These are phyloP conservation scores for Alloascoidea africana DNA, from an alignment of 805 yeast genomes.

Conservation along the genomic window DNA sequence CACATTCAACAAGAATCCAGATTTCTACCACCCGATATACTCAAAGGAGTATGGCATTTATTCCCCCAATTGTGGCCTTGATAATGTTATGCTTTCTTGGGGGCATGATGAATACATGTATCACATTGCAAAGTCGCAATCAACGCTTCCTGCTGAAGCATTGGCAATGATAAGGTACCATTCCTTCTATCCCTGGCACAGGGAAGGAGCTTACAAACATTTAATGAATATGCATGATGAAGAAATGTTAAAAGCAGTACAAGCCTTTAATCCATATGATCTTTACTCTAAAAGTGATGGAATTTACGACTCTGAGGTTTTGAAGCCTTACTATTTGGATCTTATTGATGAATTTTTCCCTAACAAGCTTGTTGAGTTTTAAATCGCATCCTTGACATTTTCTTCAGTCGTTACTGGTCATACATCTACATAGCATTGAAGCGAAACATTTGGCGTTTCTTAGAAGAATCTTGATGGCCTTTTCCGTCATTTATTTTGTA, in stretches of 20 bases:
- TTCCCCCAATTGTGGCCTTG: conserved; percentile 48
- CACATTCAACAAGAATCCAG: conserved; percentile 45
- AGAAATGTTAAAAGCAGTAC: conserved; percentile 48
- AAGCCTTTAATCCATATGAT: conserved; percentile 55
- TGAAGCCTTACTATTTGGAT: conserved; percentile 44
- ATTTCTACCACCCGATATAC: conserved; percentile 45
- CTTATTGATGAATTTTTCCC: conserved; percentile 60
- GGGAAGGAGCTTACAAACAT: conserved; percentile 49
- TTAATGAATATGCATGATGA: conserved; percentile 50
- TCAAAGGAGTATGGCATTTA: conserved; percentile 54
- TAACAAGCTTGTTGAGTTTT: conserved; percentile 37
- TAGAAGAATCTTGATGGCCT: neutral
- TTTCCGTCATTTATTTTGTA: neutral
- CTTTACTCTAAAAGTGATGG: conserved; percentile 46
- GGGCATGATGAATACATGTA: conserved; percentile 74
- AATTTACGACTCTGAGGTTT: conserved; percentile 30
- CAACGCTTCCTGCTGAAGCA: conserved; percentile 48
- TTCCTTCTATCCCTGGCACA: conserved; percentile 67
- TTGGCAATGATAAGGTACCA: conserved; percentile 65
- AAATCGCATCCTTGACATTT: no score
- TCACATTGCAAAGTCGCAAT: conserved; percentile 50
- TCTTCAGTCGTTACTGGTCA: no score
- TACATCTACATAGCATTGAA: no score
- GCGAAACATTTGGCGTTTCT: no score
- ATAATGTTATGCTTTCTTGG: conserved; percentile 61